Evolutionary conservation across 768 basidiomycete genomes (phyloP).

Genomic region (Mycena albidolilacea): DNA sequence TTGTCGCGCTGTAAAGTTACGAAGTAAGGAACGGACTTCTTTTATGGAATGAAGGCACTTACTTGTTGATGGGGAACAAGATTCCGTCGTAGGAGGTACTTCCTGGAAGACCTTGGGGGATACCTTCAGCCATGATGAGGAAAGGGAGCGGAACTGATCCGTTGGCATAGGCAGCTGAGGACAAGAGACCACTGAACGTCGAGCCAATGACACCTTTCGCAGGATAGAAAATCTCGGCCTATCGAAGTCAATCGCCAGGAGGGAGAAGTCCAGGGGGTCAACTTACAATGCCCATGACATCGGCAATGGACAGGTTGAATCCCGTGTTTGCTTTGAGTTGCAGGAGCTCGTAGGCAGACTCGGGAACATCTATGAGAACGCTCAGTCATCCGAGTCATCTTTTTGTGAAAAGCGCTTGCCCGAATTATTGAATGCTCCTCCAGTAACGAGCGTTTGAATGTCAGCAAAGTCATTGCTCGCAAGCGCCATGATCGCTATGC

Average conservation of each 20-base stretch:
- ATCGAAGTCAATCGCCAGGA: not conserved
- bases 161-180: slow-evolving; percentile 21
- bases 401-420: slow-evolving; percentile 4
- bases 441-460: slow-evolving; percentile 24
- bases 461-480: slow-evolving; percentile 26
- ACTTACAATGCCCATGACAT: slow-evolving; percentile 1
- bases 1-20: slow-evolving; percentile 19
- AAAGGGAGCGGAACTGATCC: slow-evolving; percentile 27
- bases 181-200: slow-evolving; percentile 19
- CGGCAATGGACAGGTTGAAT: slow-evolving; percentile 20
- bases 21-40: not conserved
- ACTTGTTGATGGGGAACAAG: slow-evolving; percentile 26
- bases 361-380: not conserved
- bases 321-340: slow-evolving; percentile 20
- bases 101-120: slow-evolving; percentile 19
- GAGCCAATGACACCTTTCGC: slow-evolving; percentile 1
- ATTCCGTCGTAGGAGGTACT: slow-evolving; percentile 26
- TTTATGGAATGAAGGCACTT: not conserved
- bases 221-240: slow-evolving; percentile 10
- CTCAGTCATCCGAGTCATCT: not conserved
- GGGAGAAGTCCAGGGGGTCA: not conserved
- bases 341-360: slow-evolving; percentile 20
- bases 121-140: slow-evolving; percentile 28
- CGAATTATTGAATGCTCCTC: slow-evolving; percentile 22
- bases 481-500: slow-evolving; percentile 22